Evolutionary conservation across 371 early-diverging fungal genomes (phyloP), one percentile per base, ranked within the genome.

Genomic region (Mortierella sp.): DNA sequence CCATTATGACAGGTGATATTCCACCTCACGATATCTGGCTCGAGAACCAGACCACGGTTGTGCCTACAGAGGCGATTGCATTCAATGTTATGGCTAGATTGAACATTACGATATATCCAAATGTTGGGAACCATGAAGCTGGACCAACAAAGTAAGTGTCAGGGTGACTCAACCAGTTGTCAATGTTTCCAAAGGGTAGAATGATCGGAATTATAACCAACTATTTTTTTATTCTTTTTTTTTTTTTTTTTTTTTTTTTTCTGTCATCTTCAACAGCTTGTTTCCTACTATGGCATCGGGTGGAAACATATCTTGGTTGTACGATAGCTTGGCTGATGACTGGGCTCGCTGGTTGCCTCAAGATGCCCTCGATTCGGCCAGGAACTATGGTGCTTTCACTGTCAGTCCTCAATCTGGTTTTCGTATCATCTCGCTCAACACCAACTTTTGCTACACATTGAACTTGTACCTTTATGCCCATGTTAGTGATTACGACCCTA

Each of bases 11-110:
- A 2, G 92, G 92, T 24, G 92, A 91, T 65, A 70, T 91, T 10
- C 92, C 92, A 24, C 89, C 92, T 8, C 92, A 91, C 28, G 89
- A 91, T 66, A 84, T 90, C 11, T 91, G 92, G 92, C 66, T 77
- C 16, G 74, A 84, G 67, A 71, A 69, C 48, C 64, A 66, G 47
- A 68, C 66, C 1, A 62, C 73, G 0, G 88, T 88, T 33, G 65
- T 69, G 28, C 28, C 28, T 28, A 28, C 28, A 28, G 28, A 28
- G 28, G 28, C 28, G 28, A 28, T 28, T 28, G 28, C 28, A 28
- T 28, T 28, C 28, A 28, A 28, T 11, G 45, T 32, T 13, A 65
- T 41, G 22, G 53, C 63, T n/a, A 68, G 77, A 16, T 36, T 67
- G 41, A 32, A 62, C 3, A 62, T 86, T 1, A 78, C 76, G 41